Base-by-base conservation (phyloP, 805 yeast species). In the Novakomyces olei region DNA sequence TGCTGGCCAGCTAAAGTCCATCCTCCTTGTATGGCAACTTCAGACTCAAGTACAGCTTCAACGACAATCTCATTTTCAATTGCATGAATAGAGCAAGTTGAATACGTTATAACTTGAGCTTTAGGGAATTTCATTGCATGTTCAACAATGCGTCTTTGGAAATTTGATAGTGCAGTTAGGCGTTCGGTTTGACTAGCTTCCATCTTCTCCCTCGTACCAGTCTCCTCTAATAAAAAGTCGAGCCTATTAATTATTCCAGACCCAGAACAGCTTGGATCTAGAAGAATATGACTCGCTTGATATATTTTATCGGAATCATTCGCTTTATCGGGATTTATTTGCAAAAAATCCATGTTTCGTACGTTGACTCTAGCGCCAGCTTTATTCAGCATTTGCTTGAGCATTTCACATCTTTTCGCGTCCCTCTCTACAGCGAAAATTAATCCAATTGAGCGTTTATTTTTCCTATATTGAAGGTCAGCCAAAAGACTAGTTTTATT, bases 221-320 rank as follows among this genome's bases (percentile, higher is more conserved):
- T 66, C 65, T 26, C 10, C 27, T 12, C 20, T 10, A 12, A 15
- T 15, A 30, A 19, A 25, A 34, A 36, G 16, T 51, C 53, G 2
- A 73, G 77, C 24, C 92, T 58, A n/a, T 95, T 94, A 56, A 85
- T 85, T 27, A 88, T 88, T 3, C 99, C 99, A 30, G 92, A 75
- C 0, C 99, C 99, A 16, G 94, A 80, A 51, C 99, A 88, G 3
- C 94, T 79, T 0, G 99, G 99, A 51, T 88, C 99, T 2, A 88
- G 91, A 2, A 88, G 60, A 27, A 88, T 55, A 0, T 92, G 93
- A 0, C 79, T 71, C 4, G 80, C 75, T 12, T 29, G 19, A 6
- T 15, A 15, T 14, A n/a, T 19, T 3, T 18, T 17, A 12, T 66
- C 63, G 1, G 63, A 56, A 38, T 60, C 77, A 29, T 72, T 19